phyloP scores from a whole-genome alignment of 2,329 filamentous ascomycete species.

The Boeremia exigua region DNA sequence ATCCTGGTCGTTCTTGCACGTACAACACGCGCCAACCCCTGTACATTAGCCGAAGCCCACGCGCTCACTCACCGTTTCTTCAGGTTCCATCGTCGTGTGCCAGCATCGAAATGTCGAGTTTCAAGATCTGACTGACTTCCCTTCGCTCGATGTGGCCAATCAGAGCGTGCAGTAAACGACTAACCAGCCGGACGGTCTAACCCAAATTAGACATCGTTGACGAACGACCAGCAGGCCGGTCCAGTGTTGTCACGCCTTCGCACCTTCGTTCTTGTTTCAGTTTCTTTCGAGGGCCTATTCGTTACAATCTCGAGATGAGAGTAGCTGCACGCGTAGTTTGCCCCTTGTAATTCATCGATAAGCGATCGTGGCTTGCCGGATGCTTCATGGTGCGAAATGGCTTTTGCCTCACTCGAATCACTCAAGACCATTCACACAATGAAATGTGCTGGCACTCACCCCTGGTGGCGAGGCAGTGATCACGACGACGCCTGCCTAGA shows the following conservation, averaged over 20 bases:
- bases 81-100: slow-evolving; percentile 35
- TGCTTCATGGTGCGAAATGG: slow-evolving; percentile 21
- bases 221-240: slow-evolving; percentile 36
- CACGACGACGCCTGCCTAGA: background rate
- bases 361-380: slow-evolving; percentile 23
- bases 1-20: slow-evolving; percentile 21
- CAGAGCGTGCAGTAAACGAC: slow-evolving; percentile 29
- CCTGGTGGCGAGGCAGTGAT: background rate
- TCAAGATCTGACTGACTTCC: slow-evolving; percentile 15
- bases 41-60: slow-evolving; percentile 16
- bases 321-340: slow-evolving; percentile 1
- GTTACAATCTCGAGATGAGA: background rate
- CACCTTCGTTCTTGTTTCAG: slow-evolving; percentile 19
- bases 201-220: slow-evolving; percentile 35
- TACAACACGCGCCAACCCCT: slow-evolving; percentile 24
- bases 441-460: slow-evolving; percentile 12
- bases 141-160: slow-evolving; percentile 32
- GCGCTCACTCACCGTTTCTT: slow-evolving; percentile 20
- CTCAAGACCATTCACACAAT: slow-evolving; percentile 14
- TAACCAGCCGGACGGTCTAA: slow-evolving; percentile 25
- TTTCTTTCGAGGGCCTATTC: background rate
- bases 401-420: slow-evolving; percentile 18
- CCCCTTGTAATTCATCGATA: slow-evolving; percentile 6
- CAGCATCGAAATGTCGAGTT: slow-evolving; percentile 27
- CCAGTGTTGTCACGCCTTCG: slow-evolving; percentile 33